Evolutionary conservation across 2,329 filamentous ascomycete genomes (phyloP), one percentile per base, ranked within the genome.

Genomic region (Ramularia endophylla): DNA sequence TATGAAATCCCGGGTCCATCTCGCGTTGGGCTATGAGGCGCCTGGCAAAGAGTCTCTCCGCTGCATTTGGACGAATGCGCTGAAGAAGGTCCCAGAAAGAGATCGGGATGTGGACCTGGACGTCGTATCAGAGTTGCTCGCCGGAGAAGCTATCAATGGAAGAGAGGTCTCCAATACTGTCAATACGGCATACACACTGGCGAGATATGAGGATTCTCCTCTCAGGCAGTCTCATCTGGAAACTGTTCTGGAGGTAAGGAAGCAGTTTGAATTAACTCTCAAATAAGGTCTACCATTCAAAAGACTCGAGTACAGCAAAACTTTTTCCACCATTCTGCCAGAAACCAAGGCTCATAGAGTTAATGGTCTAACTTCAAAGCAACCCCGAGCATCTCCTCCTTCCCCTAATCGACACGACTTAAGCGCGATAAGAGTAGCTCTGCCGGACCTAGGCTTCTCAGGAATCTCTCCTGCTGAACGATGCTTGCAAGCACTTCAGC

Each of bases 1-100:
- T 3, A 70, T 73, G 37, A 63, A 71, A 40, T 68, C 64, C 19
- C 63, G 70, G 6, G 70, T 73, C 27, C 69, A 67, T 45, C 61
- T 70, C 42, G 56, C 53, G 12, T 62, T 63, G 40, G 63, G 63
- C 25, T 72, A 72, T 49, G 50, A 62, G 2, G 63, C 70, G 8
- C 61, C 71, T 3, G 61, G 61, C 20, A 38, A 38, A 3, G 42
- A 56, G 1, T 62, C 62, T 1, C 57, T 68, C 8, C 58, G 59
- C 16, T 60, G 60, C 8, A 59, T 73, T 31, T 72, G 70, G 70
- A 44, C 56, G 12, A 71, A 70, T 43, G 72, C 72, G 57, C 51
- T 73, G 3, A 25, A 11, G 22, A 25, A 25, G 22, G 6, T 25
- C 11, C 22, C 22, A 11, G 22, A 25, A 25, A 25, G 22, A 6